Conservation (phyloP, 768 basidiomycete genomes). For the Paxillus ammoniavirescens region DNA sequence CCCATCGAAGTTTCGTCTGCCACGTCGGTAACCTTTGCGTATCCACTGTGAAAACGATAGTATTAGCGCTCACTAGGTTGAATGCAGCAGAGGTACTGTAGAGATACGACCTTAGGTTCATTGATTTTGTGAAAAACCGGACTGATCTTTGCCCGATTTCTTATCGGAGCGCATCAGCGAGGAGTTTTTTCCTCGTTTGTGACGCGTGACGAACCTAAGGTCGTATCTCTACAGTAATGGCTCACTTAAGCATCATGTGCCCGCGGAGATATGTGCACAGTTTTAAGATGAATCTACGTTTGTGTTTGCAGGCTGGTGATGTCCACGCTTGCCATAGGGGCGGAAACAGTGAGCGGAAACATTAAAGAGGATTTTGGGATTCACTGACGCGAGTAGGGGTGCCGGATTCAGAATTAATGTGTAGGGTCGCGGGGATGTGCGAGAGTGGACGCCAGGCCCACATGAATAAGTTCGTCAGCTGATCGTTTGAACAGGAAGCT, state of each 20-base stretch:
- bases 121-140: too few relatives aligned
- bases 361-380: background rate
- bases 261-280: conserved; percentile 21
- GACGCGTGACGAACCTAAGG: too few relatives aligned
- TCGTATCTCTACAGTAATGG: too few relatives aligned
- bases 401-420: background rate
- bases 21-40: conserved; percentile 19
- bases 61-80: background rate
- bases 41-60: conserved; percentile 14
- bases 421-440: background rate
- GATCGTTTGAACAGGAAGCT: background rate
- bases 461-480: background rate
- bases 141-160: too few relatives aligned
- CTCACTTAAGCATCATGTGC: conserved; percentile 25
- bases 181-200: too few relatives aligned
- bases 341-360: background rate
- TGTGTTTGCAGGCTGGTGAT: background rate
- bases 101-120: too few relatives aligned
- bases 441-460: background rate
- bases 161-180: too few relatives aligned
- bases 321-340: background rate
- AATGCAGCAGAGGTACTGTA: too few relatives aligned
- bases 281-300: conserved; percentile 1
- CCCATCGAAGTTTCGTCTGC: conserved; percentile 11
- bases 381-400: background rate